Evolutionary conservation across 805 yeast genomes (phyloP).

Genomic region (Nakazawaea holstii): DNA sequence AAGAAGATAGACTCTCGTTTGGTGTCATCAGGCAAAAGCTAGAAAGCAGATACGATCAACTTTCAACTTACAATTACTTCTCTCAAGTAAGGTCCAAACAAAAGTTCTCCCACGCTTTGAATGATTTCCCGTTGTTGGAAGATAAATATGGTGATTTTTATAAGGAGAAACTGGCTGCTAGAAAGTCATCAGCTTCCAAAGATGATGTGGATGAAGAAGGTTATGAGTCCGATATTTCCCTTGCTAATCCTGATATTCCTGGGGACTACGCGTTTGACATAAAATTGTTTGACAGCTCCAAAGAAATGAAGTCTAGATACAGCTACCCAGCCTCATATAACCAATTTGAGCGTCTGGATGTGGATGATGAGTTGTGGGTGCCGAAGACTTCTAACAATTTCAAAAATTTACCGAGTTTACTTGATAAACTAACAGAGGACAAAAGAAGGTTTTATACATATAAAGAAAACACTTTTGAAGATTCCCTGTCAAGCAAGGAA

Average conservation of each 20-base stretch:
- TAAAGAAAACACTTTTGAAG: constrained; percentile 12
- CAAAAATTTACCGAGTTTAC: constrained; percentile 31
- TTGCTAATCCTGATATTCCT: constrained; percentile 47
- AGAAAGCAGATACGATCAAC: constrained; percentile 39
- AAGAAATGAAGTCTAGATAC: constrained; percentile 18
- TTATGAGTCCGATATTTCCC: constrained; percentile 41
- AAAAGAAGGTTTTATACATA: constrained; percentile 28
- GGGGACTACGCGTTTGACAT: constrained; percentile 45
- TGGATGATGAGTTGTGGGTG: constrained; percentile 33
- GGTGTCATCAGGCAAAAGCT: constrained; percentile 55
- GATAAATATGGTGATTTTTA: constrained; percentile 1
- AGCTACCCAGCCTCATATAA: background rate
- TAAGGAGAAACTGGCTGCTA: background rate
- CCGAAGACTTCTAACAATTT: constrained; percentile 38
- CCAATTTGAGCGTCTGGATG: constrained; percentile 17
- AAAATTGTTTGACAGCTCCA: constrained; percentile 31
- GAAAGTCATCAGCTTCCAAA: background rate
- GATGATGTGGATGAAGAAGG: constrained; percentile 26
- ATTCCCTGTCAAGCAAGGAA: background rate
- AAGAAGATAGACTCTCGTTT: constrained; percentile 49
- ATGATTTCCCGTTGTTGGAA: constrained; percentile 23
- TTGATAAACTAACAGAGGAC: constrained; percentile 23
- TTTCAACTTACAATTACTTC: constrained; percentile 39
- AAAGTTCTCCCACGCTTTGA: constrained; percentile 13
- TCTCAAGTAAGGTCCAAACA: constrained; percentile 18